Evolutionary conservation across 1,284 basidiomycete species (phyloP), one percentile per base, ranked within the genome.

Genomic region (Leccinum pallidistipes): DNA sequence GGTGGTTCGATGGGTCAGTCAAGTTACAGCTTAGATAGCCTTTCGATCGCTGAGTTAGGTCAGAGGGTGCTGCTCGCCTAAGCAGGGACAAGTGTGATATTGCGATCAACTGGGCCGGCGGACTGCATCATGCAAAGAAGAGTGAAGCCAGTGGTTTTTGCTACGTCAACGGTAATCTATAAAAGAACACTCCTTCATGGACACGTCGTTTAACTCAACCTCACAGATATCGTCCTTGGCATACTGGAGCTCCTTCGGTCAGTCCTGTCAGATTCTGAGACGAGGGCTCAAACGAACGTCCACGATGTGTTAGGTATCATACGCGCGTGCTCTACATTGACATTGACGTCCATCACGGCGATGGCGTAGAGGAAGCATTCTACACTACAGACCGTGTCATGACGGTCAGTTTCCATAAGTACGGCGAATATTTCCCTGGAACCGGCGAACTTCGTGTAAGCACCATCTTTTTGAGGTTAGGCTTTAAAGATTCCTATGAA

Each of bases 291-390:
- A 53, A 27, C 56, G 36, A 57, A 57, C n/a, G 11, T 51, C 34
- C 18, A 49, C 21, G 34, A 43, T 51, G n/a, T 29, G 10, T 50
- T 49, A 91, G 95, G 66, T 98, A 98, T 75, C 96, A 99, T 72
- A 86, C 88, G 21, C 86, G 97, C 40, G 97, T 99, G 5, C 81
- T 99, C 31, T 99, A 99, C 78, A 95, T 99, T 69, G 97, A 99
- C 73, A 97, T 99, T 64, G 97, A 99, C 72, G 94, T 98, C 0
- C 97, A 99, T 75, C 97, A 99, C 68, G 97, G 97, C 16, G 97
- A 99, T 76, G 97, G 97, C 50, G 97, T 99, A 8, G 97, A 99
- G 75, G 97, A 99, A 77, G 97, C 97, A 0, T 99, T 99, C 76
- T 99, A 98, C 76, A 97, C 96, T 0, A 99, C 97, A 14, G 97